These are phyloP conservation scores for Plenodomus biglobosus DNA, from an alignment of 2,329 filamentous ascomycete genomes.

Conservation along the genomic window DNA sequence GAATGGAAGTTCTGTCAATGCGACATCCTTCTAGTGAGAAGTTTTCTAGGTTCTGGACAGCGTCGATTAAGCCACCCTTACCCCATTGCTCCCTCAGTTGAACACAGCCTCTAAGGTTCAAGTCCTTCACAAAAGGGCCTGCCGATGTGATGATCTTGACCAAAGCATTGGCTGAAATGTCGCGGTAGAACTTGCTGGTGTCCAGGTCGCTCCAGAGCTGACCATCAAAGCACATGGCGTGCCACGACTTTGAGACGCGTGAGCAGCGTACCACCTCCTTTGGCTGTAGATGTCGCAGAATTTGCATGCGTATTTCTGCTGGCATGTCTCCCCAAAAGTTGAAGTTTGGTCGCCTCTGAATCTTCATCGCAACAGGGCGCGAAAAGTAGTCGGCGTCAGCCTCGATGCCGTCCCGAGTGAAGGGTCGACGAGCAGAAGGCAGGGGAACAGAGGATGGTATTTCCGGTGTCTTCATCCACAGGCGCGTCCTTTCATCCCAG, in stretches of 20 bases:
- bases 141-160: conserved; percentile 82
- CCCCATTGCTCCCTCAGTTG: conserved; percentile 83
- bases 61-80: conserved; percentile 73
- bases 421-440: conserved; percentile 62
- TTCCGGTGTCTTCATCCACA: conserved; percentile 57
- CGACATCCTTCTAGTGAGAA: conserved; percentile 87
- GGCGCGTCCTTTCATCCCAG: conserved; percentile 57
- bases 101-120: conserved; percentile 89
- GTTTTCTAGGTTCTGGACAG: conserved; percentile 83
- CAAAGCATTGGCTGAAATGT: conserved; percentile 81
- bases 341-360: conserved; percentile 48
- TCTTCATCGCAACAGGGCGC: conserved; percentile 40
- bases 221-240: conserved; percentile 87
- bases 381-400: conserved; percentile 53
- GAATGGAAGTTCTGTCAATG: conserved; percentile 75
- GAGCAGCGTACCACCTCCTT: conserved; percentile 81
- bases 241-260: conserved; percentile 73
- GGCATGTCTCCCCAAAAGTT: conserved; percentile 83
- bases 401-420: conserved; percentile 47
- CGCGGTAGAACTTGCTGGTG: conserved; percentile 78
- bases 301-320: conserved; percentile 74
- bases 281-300: conserved; percentile 74
- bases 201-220: conserved; percentile 89
- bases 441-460: conserved; percentile 60
- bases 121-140: conserved; percentile 84